Percentiles rank a stretch among this genome's conserved stretches.
phyloP scores from a whole-genome alignment of 495 filamentous ascomycete genomes.

The Aspergillus asperescens region DNA sequence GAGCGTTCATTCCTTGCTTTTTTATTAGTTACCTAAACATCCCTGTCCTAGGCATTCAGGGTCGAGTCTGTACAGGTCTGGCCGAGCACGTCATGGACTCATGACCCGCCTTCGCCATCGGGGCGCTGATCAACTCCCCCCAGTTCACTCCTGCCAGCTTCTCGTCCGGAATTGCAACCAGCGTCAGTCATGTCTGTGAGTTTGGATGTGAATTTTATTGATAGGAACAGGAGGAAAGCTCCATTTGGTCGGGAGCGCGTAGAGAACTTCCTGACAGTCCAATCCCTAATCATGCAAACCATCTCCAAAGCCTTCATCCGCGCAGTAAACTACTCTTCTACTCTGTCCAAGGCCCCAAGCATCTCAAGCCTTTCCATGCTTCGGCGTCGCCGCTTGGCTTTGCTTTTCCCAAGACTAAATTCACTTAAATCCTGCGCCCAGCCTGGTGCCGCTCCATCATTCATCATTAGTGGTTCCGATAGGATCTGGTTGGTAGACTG shows the following conservation, averaged over 20 bases:
- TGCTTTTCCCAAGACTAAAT: neutral
- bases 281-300: too few relatives aligned
- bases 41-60: neutral
- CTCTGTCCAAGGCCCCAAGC: neutral
- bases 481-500: constrained; percentile 5
- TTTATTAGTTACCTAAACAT: neutral
- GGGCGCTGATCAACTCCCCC: neutral
- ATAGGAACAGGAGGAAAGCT: neutral
- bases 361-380: neutral
- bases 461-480: neutral
- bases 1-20: neutral
- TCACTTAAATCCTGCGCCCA: neutral
- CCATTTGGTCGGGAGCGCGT: too few relatives aligned
- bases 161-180: constrained; percentile 7
- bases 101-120: neutral
- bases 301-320: too few relatives aligned
- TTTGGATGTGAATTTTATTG: neutral
- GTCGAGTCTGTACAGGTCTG: neutral
- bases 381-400: constrained; percentile 9
- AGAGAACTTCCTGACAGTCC: too few relatives aligned
- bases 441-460: neutral
- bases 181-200: neutral
- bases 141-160: too few relatives aligned
- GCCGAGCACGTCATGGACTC: constrained; percentile 15
- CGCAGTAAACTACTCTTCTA: too few relatives aligned